Percentiles rank a stretch among this genome's conserved stretches.
Evolutionary conservation across 23 red algal species (phyloP).

Genomic region (Gracilaria gracilis): DNA sequence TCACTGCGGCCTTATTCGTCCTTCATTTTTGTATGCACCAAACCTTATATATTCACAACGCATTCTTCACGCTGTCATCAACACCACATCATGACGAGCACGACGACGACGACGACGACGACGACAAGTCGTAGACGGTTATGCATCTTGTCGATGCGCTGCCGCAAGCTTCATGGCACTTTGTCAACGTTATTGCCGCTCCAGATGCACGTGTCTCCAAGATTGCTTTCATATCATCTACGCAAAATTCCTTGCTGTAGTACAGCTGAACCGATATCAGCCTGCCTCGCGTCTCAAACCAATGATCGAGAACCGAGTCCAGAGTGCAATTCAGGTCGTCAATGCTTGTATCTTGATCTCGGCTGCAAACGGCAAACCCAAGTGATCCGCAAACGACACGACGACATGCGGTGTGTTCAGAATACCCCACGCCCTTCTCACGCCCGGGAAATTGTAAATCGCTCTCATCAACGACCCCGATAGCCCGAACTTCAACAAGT

Average conservation of each 20-base stretch:
- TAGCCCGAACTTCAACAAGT: slow-evolving; percentile 63
- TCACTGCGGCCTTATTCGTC: not conserved
- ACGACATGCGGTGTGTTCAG: not conserved
- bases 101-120: too few relatives aligned
- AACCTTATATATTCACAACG: not conserved
- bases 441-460: slow-evolving; percentile 4
- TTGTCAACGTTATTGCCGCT: slow-evolving; percentile 20
- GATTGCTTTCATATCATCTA: not conserved
- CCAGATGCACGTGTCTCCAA: not conserved
- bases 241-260: slow-evolving; percentile 3
- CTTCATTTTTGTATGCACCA: not conserved
- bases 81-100: too few relatives aligned
- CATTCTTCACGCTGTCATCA: not conserved
- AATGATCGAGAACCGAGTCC: not conserved
- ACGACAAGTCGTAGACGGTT: slow-evolving; percentile 2
- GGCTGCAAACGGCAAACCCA: not conserved
- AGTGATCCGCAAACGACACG: not conserved
- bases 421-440: not conserved
- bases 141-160: not conserved
- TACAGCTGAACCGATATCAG: slow-evolving; percentile 15
- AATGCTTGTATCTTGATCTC: not conserved
- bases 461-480: slow-evolving; percentile 26
- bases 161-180: not conserved
- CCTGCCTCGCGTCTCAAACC: not conserved
- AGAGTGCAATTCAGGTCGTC: not conserved